Evolutionary conservation across 2,329 filamentous ascomycete species (phyloP).

Genomic region (Xylaria sp.): DNA sequence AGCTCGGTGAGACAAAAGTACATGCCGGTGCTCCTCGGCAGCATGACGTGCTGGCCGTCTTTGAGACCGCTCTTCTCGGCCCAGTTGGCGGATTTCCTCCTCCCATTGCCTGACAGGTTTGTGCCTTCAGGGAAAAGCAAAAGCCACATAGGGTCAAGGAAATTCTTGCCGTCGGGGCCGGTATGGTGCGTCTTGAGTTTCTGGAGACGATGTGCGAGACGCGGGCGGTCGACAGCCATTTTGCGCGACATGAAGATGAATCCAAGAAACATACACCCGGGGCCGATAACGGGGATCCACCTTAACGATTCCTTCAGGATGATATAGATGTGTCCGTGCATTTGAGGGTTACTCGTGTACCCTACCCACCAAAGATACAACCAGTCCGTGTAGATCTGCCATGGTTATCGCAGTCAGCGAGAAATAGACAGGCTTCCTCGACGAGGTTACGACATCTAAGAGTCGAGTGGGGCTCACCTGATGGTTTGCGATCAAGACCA

Average conservation of each 20-base stretch:
- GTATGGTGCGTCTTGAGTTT: constrained; percentile 71
- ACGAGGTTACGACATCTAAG: not conserved
- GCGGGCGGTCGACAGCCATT: constrained; percentile 80
- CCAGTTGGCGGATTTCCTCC: constrained; percentile 77
- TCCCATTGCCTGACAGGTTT: constrained; percentile 77
- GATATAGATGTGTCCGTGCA: constrained; percentile 89
- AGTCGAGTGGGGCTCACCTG: constrained; percentile 60
- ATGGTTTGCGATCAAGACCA: constrained; percentile 88
- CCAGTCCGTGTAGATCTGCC: constrained; percentile 86
- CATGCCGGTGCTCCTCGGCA: constrained; percentile 83
- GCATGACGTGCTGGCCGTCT: constrained; percentile 77
- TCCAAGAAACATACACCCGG: constrained; percentile 84
- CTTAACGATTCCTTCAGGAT: constrained; percentile 90
- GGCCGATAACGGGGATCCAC: constrained; percentile 80
- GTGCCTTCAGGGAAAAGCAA: constrained; percentile 90
- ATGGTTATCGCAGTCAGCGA: constrained; percentile 39
- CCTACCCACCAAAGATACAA: constrained; percentile 93
- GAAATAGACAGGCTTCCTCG: constrained; percentile 6
- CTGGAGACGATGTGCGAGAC: constrained; percentile 77
- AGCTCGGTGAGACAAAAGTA: constrained; percentile 83
- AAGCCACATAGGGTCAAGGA: constrained; percentile 86
- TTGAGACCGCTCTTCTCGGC: constrained; percentile 78
- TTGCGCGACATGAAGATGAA: constrained; percentile 95
- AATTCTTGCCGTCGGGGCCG: constrained; percentile 64
- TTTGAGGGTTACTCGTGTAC: constrained; percentile 78